These are phyloP conservation scores for Magnaporthales sp. DNA, from an alignment of 2,329 filamentous ascomycete genomes.

Conservation along the genomic window DNA sequence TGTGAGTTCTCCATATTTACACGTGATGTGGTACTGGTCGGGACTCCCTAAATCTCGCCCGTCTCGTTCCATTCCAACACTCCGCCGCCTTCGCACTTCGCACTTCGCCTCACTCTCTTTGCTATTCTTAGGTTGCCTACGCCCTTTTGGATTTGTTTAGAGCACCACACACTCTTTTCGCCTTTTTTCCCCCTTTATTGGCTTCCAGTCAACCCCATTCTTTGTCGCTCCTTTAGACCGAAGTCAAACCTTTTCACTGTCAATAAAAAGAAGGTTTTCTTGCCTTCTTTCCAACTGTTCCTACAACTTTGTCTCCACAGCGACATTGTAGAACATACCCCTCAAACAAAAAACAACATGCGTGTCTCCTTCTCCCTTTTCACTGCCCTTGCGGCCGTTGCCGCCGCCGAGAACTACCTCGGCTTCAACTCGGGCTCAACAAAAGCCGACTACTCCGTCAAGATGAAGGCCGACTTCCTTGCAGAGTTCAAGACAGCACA, in stretches of 20 bases:
- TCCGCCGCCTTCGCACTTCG: background rate
- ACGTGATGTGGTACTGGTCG: background rate
- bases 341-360: slow-evolving; percentile 25
- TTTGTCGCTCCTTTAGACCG: background rate
- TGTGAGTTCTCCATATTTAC: background rate
- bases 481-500: slow-evolving; percentile 59
- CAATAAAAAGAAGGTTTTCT: background rate
- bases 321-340: background rate
- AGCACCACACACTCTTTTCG: slow-evolving; percentile 1
- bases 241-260: background rate
- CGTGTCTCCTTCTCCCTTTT: slow-evolving; percentile 28
- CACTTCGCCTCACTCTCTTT: slow-evolving; percentile 3
- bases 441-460: slow-evolving; percentile 36
- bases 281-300: background rate
- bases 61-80: background rate
- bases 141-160: background rate
- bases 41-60: background rate
- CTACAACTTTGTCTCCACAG: background rate
- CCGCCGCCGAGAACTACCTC: slow-evolving; percentile 37
- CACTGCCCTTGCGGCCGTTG: slow-evolving; percentile 28
- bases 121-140: background rate
- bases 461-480: slow-evolving; percentile 51
- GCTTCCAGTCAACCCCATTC: background rate
- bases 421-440: slow-evolving; percentile 45
- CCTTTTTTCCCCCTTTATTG: background rate